Percentiles rank a stretch among this genome's conserved stretches.
Conservation (phyloP, 139 green algal genomes). For the Coccomyxa sp. region DNA sequence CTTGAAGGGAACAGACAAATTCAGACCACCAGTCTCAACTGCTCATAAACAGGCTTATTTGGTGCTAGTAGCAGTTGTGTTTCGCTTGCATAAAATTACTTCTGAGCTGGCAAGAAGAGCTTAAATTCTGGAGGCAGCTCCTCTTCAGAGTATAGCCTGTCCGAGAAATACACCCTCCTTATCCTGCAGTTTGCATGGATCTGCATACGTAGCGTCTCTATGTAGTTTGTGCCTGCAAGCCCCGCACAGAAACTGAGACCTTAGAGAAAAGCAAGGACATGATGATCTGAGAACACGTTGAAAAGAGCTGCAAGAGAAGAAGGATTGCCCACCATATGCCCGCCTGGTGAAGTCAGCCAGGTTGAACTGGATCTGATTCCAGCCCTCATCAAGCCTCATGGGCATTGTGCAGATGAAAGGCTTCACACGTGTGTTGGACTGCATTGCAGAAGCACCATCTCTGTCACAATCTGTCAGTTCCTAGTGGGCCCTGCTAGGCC, state of each 20-base stretch:
- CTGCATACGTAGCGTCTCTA: slow-evolving; percentile 89
- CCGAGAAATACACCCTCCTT: slow-evolving; percentile 93
- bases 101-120: slow-evolving; percentile 25
- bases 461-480: not conserved
- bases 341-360: slow-evolving; percentile 88
- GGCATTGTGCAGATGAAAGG: slow-evolving; percentile 98
- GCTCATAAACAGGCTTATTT: too few relatives aligned
- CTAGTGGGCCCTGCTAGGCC: not conserved
- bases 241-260: not conserved
- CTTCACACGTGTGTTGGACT: slow-evolving; percentile 91
- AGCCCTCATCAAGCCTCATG: slow-evolving; percentile 93
- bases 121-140: slow-evolving; percentile 94
- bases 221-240: slow-evolving; percentile 83
- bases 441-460: slow-evolving; percentile 9
- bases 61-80: too few relatives aligned
- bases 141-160: slow-evolving; percentile 94
- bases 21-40: too few relatives aligned
- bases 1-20: too few relatives aligned
- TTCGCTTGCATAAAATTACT: not conserved
- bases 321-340: slow-evolving; percentile 67
- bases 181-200: slow-evolving; percentile 95
- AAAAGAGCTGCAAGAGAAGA: not conserved
- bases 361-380: slow-evolving; percentile 98
- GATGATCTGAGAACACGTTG: not conserved
- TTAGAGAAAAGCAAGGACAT: not conserved